Base-by-base conservation (phyloP, 2,329 filamentous ascomycete genomes). In the Apiospora kogelbergensis region DNA sequence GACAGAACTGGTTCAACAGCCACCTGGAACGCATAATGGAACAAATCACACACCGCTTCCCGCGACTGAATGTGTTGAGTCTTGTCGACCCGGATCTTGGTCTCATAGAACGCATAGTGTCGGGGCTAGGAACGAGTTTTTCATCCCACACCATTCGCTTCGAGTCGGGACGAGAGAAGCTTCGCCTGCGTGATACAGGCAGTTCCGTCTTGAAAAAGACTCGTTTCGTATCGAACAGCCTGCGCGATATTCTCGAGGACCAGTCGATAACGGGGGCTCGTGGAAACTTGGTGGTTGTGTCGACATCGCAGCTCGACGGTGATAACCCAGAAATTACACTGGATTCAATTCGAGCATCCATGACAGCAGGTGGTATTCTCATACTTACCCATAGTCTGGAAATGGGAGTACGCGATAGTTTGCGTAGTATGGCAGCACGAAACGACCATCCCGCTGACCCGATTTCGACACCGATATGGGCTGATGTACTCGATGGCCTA, bases 331-430 rank as follows among this genome's bases (percentile, higher is more conserved):
- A 33, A 1, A 15, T 69, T 24, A 69, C 75, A 24, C 30, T 80
- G 71, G 68, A 68, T 17, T 76, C 77, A 26, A 70, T 81, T 11
- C 74, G 78, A 26, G 66, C 71, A 0, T 67, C 79, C 1, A 76
- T 83, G 67, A 79, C 76, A 15, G 77, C 80, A 0, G 81, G 78
- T 1, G 84, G 81, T 0, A 80, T 81, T 63, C 72, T 86, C 10
- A 17, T 79, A 3, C 65, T 79, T 7, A 48, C 76, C 5, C 70
- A 77, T 24, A 42, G 79, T 9, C 53, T 17, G 9, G 53, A 60
- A 22, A 37, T n/a, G 53, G 30, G 53, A 9, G 9, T 60, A 4
- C 53, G 30, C 17, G 53, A 60, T 30, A 60, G 53, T 20, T 3
- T 60, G 7, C 53, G 30, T 2, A 37, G 17, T 9, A 13, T 60